Conservation (phyloP, 768 basidiomycete genomes). For the Termitomyces sp. region DNA sequence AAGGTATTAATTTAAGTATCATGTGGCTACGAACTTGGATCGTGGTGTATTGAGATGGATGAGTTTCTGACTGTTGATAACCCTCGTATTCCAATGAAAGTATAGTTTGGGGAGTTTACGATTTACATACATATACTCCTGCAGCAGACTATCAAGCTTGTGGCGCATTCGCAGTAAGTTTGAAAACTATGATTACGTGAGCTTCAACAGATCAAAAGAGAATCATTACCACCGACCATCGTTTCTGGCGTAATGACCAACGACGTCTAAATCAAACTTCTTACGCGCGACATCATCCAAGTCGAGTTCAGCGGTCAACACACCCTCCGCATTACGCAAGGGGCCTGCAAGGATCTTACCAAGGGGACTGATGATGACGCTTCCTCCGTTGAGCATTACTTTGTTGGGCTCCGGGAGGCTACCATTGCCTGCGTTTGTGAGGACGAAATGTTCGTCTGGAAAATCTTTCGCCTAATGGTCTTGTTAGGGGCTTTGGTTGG, state of each 20-base stretch:
- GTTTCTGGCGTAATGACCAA: conserved; percentile 57
- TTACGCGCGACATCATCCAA: conserved; percentile 50
- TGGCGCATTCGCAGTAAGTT: conserved; percentile 9
- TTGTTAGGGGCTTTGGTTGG: conserved; percentile 15
- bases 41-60: neutral
- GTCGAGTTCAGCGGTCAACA: conserved; percentile 54
- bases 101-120: neutral
- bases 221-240: conserved; percentile 36
- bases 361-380: conserved; percentile 53
- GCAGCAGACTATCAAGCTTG: neutral
- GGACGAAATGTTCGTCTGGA: conserved; percentile 41
- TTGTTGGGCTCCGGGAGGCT: conserved; percentile 36
- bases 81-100: neutral
- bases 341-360: conserved; percentile 60
- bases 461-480: conserved; percentile 33
- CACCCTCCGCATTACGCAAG: conserved; percentile 43
- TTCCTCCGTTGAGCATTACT: conserved; percentile 58
- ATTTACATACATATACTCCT: neutral
- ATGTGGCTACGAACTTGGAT: neutral
- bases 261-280: conserved; percentile 59
- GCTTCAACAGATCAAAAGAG: neutral
- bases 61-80: neutral
- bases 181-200: conserved; percentile 8
- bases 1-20: neutral
- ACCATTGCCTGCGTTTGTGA: conserved; percentile 16